A percentile compares a stretch with the other conserved stretches of the same genome.
Evolutionary conservation across 2,329 filamentous ascomycete species (phyloP).

Genomic region (Ophiostoma sp.): DNA sequence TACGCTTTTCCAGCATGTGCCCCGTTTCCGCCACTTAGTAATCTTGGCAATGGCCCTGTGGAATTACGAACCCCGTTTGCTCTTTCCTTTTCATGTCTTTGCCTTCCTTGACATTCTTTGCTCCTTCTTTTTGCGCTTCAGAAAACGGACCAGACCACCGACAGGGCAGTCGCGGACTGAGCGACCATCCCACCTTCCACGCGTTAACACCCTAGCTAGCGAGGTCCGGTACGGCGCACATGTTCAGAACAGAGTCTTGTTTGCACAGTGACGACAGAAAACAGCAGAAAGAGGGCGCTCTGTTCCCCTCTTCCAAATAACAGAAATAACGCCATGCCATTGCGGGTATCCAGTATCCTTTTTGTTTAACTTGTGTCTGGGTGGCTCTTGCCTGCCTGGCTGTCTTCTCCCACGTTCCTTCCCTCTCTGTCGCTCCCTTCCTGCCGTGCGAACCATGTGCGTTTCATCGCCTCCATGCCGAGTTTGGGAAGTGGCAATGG

Average conservation of each 20-base stretch:
- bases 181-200: neutral
- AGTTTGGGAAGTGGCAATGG: conserved; percentile 21
- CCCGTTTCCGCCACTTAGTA: conserved; percentile 16
- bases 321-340: neutral
- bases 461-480: conserved; percentile 24
- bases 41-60: conserved; percentile 13
- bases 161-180: neutral
- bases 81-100: conserved; percentile 1
- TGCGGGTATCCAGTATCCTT: conserved; percentile 3
- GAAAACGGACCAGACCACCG: neutral
- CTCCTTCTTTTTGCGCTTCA: neutral
- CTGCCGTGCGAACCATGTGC: neutral
- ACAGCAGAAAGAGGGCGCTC: neutral
- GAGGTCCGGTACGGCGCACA: conserved; percentile 6
- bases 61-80: neutral
- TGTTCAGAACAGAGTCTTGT: neutral
- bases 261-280: conserved; percentile 5
- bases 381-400: neutral
- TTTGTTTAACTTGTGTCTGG: neutral
- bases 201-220: neutral
- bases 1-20: conserved; percentile 12
- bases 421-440: neutral
- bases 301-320: neutral
- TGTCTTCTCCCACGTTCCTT: neutral
- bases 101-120: neutral